Percentiles rank a stretch among this genome's conserved stretches.
Evolutionary conservation across 2,329 filamentous ascomycete species (phyloP).

Genomic region (Penicillium sp.): DNA sequence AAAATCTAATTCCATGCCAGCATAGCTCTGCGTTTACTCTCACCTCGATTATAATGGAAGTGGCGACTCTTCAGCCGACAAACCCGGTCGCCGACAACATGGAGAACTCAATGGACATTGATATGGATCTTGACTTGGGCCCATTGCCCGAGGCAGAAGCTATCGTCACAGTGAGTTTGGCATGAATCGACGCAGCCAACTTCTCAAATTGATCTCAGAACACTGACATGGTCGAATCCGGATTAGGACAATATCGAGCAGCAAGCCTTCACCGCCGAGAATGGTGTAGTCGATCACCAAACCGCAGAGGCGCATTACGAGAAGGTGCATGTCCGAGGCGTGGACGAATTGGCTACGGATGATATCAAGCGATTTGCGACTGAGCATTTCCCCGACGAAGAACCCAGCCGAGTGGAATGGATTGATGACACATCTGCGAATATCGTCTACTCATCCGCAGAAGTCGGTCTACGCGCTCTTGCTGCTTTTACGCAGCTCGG

Average conservation of each 20-base stretch:
- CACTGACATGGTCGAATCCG: background rate
- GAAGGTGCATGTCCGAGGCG: conserved; percentile 79
- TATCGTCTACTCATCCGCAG: conserved; percentile 64
- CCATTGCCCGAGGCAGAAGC: conserved; percentile 42
- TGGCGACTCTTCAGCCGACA: conserved; percentile 16
- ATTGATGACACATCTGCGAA: conserved; percentile 92
- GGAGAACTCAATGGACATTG: conserved; percentile 60
- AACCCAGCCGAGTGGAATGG: conserved; percentile 74
- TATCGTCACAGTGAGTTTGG: conserved; percentile 29
- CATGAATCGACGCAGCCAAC: background rate
- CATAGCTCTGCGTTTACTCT: conserved; percentile 1
- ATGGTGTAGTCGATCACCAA: conserved; percentile 24
- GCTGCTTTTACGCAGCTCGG: conserved; percentile 43
- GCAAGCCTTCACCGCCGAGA: conserved; percentile 15
- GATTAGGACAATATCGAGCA: conserved; percentile 22
- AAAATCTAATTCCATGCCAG: background rate
- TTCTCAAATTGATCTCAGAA: background rate
- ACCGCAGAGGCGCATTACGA: conserved; percentile 38
- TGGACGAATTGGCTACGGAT: conserved; percentile 75
- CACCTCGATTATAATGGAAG: conserved; percentile 18
- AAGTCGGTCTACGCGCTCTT: conserved; percentile 54
- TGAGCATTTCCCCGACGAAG: conserved; percentile 59
- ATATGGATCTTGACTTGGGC: conserved; percentile 63
- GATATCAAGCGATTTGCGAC: conserved; percentile 73
- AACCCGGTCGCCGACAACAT: conserved; percentile 18